Base-by-base conservation (phyloP, 352 stramenopile species). In the Ophiocytium majus region DNA sequence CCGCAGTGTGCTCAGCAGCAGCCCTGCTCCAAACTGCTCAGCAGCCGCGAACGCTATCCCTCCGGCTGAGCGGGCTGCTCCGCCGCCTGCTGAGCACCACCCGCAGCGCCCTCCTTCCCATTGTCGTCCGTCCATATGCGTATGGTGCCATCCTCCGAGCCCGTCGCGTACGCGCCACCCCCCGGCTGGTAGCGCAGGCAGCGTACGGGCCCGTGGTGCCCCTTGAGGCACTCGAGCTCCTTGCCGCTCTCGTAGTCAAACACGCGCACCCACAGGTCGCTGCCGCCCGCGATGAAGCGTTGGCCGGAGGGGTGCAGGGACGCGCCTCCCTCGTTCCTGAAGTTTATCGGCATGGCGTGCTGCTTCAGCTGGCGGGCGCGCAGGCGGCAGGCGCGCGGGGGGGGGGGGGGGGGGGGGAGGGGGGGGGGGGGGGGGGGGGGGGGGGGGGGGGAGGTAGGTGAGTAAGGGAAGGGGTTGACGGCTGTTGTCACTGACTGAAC, bases 61-160 rank as follows among this genome's bases (percentile, higher is more conserved):
- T n/a, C n/a, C n/a, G n/a, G n/a, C n/a, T n/a, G n/a, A n/a, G n/a
- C n/a, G n/a, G n/a, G n/a, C n/a, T n/a, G n/a, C n/a, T n/a, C n/a
- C n/a, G n/a, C n/a, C n/a, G n/a, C n/a, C n/a, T n/a, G n/a, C n/a
- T n/a, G n/a, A n/a, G n/a, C n/a, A n/a, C n/a, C n/a, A n/a, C n/a
- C n/a, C n/a, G n/a, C n/a, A n/a, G n/a, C n/a, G n/a, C n/a, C n/a
- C n/a, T n/a, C n/a, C 57, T 66, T 23, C 34, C 50, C 75, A 17
- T 81, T 81, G 1, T 57, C 35, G 35, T 92, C 75, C 37, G 32
- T 43, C 96, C 96, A 99, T 82, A 99, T 94, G 85, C 96, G 95
- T 91, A 99, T 98, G 63, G 96, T 99, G 79, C 96, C 97, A 91
- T 99, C 97, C 89, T 99, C 96, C 0, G 93, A 98, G 31, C 96